Evolutionary conservation across 495 filamentous ascomycete genomes (phyloP), one percentile per base, ranked within the genome.

Genomic region (Penicillium psychrofluorescens): DNA sequence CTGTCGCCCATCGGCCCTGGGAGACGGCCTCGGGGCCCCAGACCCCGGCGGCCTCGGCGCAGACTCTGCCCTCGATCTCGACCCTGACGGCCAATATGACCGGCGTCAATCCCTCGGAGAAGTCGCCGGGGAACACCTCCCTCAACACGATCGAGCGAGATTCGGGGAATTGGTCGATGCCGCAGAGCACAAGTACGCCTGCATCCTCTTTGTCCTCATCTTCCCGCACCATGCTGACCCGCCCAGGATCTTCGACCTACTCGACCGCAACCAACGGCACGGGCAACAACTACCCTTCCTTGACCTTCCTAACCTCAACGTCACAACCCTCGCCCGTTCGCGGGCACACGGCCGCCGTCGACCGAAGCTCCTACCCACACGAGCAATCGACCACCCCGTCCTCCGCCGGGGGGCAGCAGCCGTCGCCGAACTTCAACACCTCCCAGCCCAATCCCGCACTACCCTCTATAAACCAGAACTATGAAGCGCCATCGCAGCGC

Each of bases 171-270:
- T 74, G 70, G 70, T 74, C 70, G 7, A 71, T 74, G 61, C 67
- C 70, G 50, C 70, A 70, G 46, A 74, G 70, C 49, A 71, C 68
- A 54, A 68, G 70, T 74, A 60, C 43, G 67, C 49, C n/a, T 22
- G 2, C 22, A 40, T 29, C 52, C 37, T 48, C 32, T 27, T 38
- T 38, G 31, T 35, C 10, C 43, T 48, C 37, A 38, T 33, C 22
- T 38, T 40, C 41, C 41, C 46, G 35, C 51, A 48, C 44, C 35
- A 38, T 59, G 44, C 60, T 66, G 55, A 65, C 56, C 41, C 38
- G 40, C 22, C 12, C 53, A 78, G 74, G 74, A 53, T 78, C 75
- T 7, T 78, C 75, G 8, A 74, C 72, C 35, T 78, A 78, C 51
- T 78, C 75, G 11, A 76, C 69, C 29, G 50, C 66, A 6, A 68